Evolutionary conservation across 176 grass and related monocot genomes (phyloP).

Genomic region (Elymus sibiricus): DNA sequence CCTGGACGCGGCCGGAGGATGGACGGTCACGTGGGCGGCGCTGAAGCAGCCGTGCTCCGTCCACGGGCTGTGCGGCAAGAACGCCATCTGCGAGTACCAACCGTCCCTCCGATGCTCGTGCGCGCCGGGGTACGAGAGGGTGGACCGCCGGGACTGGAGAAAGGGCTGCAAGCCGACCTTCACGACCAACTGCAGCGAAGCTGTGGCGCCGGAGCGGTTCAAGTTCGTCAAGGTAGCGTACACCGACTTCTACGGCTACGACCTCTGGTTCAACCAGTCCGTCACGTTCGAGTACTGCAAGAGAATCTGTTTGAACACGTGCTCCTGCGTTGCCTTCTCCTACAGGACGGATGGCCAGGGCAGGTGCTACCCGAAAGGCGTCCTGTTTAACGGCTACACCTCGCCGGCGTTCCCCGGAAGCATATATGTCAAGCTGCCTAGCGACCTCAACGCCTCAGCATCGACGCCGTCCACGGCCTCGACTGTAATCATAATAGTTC

Average conservation of each 20-base stretch:
- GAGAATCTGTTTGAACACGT: no score
- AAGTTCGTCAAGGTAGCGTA: conserved; percentile 16
- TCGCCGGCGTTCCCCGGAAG: no score
- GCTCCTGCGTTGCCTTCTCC: no score
- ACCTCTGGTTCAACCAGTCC: neutral
- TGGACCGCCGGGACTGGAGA: neutral
- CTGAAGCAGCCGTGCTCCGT: conserved; percentile 15
- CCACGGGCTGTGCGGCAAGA: conserved; percentile 49
- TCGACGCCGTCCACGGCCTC: no score
- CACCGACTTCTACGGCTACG: conserved; percentile 46
- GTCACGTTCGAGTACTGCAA: conserved; percentile 34
- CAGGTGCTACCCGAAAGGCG: conserved; percentile 25
- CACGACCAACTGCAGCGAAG: neutral
- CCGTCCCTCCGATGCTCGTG: neutral
- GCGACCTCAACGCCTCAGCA: no score
- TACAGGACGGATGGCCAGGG: neutral
- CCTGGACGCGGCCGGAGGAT: conserved; percentile 23
- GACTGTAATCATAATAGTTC: no score
- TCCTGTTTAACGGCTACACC: no score
- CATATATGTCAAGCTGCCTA: no score
- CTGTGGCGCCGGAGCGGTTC: neutral
- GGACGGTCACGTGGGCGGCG: conserved; percentile 35
- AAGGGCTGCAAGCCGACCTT: no score
- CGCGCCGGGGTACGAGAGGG: conserved; percentile 36
- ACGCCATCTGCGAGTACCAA: neutral